phyloP scores from a whole-genome alignment of 495 filamentous ascomycete species.

The Neurospora sp. region DNA sequence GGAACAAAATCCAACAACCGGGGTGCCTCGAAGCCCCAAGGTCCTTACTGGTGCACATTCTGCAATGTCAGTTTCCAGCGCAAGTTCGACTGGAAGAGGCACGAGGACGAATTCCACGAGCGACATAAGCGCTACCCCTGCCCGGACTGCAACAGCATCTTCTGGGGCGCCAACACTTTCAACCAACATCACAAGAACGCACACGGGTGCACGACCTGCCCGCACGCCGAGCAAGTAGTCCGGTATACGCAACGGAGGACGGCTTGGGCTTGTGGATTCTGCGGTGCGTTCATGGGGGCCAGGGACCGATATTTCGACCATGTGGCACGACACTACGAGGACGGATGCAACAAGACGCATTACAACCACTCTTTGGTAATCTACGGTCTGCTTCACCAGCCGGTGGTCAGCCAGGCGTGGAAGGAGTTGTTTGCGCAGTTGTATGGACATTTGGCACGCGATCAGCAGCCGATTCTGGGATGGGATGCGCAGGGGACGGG shows the following conservation, averaged over 20 bases:
- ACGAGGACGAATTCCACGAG: slow-evolving; percentile 44
- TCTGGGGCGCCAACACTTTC: slow-evolving; percentile 41
- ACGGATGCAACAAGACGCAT: slow-evolving; percentile 34
- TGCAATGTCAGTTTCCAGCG: slow-evolving; percentile 41
- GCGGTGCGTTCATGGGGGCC: slow-evolving; percentile 34
- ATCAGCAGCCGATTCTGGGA: slow-evolving; percentile 35
- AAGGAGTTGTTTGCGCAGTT: slow-evolving; percentile 29
- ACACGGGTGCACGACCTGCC: slow-evolving; percentile 39
- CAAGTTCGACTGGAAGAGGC: slow-evolving; percentile 44
- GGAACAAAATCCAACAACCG: slow-evolving; percentile 17
- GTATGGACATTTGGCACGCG: slow-evolving; percentile 29
- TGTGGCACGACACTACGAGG: slow-evolving; percentile 38
- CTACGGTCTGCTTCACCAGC: slow-evolving; percentile 40
- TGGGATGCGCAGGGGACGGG: slow-evolving; percentile 36
- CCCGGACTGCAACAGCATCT: slow-evolving; percentile 37
- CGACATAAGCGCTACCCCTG: slow-evolving; percentile 41
- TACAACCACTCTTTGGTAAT: slow-evolving; percentile 41
- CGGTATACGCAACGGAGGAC: slow-evolving; percentile 24
- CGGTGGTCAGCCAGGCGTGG: slow-evolving; percentile 35
- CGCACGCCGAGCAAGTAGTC: slow-evolving; percentile 36
- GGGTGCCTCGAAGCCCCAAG: slow-evolving; percentile 19
- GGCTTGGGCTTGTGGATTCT: slow-evolving; percentile 38
- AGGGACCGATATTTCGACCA: slow-evolving; percentile 42
- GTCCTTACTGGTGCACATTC: slow-evolving; percentile 41
- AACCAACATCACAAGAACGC: slow-evolving; percentile 43